Percentiles rank a stretch among this genome's conserved stretches.
Conservation (phyloP, 257 asterid genomes). For the Ajuga chamaepitys region DNA sequence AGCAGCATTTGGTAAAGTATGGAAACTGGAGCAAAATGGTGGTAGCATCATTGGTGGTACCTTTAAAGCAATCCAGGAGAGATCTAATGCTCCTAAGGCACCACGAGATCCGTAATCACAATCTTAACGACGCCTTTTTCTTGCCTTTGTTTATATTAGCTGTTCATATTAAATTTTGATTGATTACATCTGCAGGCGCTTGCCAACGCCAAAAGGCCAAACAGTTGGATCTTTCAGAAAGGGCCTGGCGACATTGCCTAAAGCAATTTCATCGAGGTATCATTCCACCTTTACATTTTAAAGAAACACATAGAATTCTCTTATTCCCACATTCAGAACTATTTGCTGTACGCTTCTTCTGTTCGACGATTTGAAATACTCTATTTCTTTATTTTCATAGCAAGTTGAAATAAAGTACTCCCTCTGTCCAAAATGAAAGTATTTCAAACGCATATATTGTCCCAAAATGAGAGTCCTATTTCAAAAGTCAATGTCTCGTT, state of each 20-base stretch:
- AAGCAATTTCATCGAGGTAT: conserved; percentile 78
- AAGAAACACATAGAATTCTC: not conserved
- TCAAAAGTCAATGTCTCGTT: too few relatives aligned
- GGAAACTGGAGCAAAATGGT: conserved; percentile 94
- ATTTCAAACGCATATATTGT: too few relatives aligned
- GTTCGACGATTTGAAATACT: not conserved
- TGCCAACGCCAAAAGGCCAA: conserved; percentile 93
- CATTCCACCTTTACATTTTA: not conserved
- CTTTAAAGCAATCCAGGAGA: conserved; percentile 68
- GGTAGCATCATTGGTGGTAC: conserved; percentile 96
- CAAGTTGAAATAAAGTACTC: not conserved
- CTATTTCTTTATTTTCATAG: not conserved
- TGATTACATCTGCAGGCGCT: conserved; percentile 52
- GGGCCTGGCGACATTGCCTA: conserved; percentile 74
- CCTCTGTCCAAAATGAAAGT: too few relatives aligned
- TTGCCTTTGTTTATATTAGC: conserved; percentile 15
- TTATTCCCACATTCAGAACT: not conserved
- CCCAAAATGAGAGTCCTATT: too few relatives aligned
- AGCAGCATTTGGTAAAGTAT: conserved; percentile 97
- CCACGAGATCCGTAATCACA: conserved; percentile 82
- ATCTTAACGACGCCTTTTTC: conserved; percentile 15
- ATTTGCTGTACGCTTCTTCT: not conserved
- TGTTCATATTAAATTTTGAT: conserved; percentile 17
- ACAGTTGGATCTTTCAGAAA: conserved; percentile 91
- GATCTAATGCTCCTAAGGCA: conserved; percentile 37